Conservation (phyloP, 805 yeast species). For the Spencermartinsiella europaea region DNA sequence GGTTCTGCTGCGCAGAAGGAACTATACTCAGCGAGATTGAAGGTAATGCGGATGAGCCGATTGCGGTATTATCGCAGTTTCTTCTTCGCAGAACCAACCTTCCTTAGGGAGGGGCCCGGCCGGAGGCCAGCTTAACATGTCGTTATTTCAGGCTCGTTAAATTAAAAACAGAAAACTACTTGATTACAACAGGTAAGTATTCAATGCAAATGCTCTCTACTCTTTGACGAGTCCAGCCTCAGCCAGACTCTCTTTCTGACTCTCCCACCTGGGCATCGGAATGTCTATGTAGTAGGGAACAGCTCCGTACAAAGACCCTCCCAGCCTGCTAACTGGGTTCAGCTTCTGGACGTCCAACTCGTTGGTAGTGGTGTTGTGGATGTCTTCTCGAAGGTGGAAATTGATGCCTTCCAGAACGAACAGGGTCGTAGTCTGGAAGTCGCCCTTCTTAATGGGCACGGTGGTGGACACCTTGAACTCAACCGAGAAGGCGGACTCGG, state of each 20-base stretch:
- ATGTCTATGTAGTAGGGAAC: neutral
- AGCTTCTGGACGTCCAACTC: constrained; percentile 42
- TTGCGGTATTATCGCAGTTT: too few species aligned
- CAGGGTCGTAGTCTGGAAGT: constrained; percentile 34
- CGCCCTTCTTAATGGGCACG: constrained; percentile 16
- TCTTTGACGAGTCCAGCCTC: neutral
- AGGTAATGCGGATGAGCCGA: too few species aligned
- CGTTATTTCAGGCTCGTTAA: too few species aligned
- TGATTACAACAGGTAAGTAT: too few species aligned
- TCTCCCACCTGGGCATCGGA: neutral
- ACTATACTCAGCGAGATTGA: too few species aligned
- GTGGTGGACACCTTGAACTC: constrained; percentile 49
- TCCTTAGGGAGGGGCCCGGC: too few species aligned
- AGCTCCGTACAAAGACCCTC: constrained; percentile 41
- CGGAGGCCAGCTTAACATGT: too few species aligned
- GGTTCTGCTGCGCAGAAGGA: too few species aligned
- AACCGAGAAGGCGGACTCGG: constrained; percentile 55
- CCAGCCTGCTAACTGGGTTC: constrained; percentile 52
- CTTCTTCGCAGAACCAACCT: too few species aligned
- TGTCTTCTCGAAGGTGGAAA: constrained; percentile 54
- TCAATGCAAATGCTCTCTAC: too few species aligned
- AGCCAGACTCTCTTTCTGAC: neutral
- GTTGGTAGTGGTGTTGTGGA: constrained; percentile 38
- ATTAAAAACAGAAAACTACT: too few species aligned
- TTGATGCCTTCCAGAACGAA: constrained; percentile 50